phyloP scores from a whole-genome alignment of 2,329 filamentous ascomycete species.

The Podosphaera xanthii region DNA sequence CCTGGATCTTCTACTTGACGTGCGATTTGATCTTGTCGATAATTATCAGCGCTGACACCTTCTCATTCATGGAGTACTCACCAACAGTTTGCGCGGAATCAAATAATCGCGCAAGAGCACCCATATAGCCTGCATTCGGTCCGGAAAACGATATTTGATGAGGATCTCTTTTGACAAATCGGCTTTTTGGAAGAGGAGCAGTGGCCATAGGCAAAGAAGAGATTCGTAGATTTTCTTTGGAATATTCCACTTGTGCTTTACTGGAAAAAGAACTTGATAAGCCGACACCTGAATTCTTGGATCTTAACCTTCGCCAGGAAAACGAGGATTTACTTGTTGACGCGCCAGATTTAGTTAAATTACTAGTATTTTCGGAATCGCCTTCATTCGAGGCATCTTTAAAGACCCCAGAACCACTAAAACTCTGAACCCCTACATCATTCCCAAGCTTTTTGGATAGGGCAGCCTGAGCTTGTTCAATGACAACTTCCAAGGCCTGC shows the following conservation, averaged over 20 bases:
- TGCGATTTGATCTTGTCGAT: conserved; percentile 60
- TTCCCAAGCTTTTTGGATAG: conserved; percentile 71
- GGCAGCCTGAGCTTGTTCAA: conserved; percentile 63
- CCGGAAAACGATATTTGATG: conserved; percentile 50
- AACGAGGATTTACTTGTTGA: conserved; percentile 56
- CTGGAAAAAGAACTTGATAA: conserved; percentile 28
- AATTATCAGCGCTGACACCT: conserved; percentile 11
- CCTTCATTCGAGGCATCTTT: conserved; percentile 35
- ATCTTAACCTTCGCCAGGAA: conserved; percentile 74
- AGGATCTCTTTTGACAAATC: conserved; percentile 50
- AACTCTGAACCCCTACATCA: conserved; percentile 65
- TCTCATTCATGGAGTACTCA: conserved; percentile 24
- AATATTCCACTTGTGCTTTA: conserved; percentile 22
- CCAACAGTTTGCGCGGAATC: conserved; percentile 84
- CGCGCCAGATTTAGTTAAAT: conserved; percentile 27
- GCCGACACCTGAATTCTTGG: conserved; percentile 59
- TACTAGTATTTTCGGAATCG: conserved; percentile 22
- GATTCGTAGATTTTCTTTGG: conserved; percentile 41
- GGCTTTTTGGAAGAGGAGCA: conserved; percentile 31
- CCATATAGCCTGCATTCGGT: conserved; percentile 79
- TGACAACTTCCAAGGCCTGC: conserved; percentile 62
- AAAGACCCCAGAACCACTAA: conserved; percentile 39
- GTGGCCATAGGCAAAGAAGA: conserved; percentile 57
- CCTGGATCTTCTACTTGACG: conserved; percentile 91
- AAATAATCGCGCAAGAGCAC: conserved; percentile 68